These are phyloP conservation scores for Chlamydomonas eustigma DNA, from an alignment of 139 green algal genomes.

Conservation along the genomic window DNA sequence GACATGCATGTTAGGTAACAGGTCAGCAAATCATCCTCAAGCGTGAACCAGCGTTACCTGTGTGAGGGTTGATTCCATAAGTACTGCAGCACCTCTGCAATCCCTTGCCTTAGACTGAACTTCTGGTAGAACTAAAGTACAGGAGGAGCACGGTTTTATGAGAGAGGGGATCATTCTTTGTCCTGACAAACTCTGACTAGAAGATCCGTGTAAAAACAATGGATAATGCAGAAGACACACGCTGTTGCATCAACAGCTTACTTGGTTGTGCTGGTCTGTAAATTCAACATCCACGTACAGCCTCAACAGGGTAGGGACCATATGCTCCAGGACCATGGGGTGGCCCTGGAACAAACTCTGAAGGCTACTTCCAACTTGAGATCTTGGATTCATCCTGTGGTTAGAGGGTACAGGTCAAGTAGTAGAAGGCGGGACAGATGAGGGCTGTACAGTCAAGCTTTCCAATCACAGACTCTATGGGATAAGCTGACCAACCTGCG, in stretches of 20 bases:
- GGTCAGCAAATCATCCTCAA: too few species aligned
- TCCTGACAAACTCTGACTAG: too few species aligned
- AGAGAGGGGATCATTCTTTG: too few species aligned
- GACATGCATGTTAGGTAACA: too few species aligned
- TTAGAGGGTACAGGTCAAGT: neutral
- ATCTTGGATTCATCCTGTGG: neutral
- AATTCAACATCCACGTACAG: conserved; percentile 76
- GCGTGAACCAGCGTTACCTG: too few species aligned
- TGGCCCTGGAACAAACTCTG: conserved; percentile 41
- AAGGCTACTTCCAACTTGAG: neutral
- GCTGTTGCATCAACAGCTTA: too few species aligned
- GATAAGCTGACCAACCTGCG: neutral
- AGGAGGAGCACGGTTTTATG: too few species aligned
- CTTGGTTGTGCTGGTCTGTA: conserved; percentile 2
- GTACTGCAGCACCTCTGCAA: conserved; percentile 83
- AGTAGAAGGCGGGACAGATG: neutral
- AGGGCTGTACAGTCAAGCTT: too few species aligned
- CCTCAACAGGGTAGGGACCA: conserved; percentile 77
- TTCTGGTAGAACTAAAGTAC: conserved; percentile 85
- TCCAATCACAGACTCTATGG: neutral
- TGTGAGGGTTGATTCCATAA: conserved; percentile 76
- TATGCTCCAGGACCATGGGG: conserved; percentile 66
- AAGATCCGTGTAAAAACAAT: too few species aligned
- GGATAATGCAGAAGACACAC: too few species aligned
- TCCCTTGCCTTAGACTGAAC: conserved; percentile 80